These are phyloP conservation scores for Aeminium ludgeri DNA, from an alignment of 495 filamentous ascomycete genomes.

Conservation along the genomic window DNA sequence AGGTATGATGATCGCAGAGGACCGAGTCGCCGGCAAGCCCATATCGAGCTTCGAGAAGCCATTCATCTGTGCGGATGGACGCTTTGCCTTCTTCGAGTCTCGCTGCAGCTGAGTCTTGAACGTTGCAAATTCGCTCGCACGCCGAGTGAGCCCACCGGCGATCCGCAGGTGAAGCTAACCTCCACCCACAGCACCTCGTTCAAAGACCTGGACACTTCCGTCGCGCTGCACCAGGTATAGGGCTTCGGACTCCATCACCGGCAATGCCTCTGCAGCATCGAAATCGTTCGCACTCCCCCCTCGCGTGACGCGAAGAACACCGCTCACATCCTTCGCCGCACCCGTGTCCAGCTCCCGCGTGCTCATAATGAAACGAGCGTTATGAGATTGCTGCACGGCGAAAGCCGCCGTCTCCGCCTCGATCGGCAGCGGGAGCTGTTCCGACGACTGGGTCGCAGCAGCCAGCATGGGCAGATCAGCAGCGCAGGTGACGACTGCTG, in stretches of 20 bases:
- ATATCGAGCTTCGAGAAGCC: too few relatives aligned
- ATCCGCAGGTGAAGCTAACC: too few relatives aligned
- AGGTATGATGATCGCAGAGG: too few relatives aligned
- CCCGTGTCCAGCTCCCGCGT: slow-evolving; percentile 67
- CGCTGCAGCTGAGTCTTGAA: too few relatives aligned
- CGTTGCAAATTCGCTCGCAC: too few relatives aligned
- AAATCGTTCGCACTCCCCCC: slow-evolving; percentile 21
- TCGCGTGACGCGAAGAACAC: slow-evolving; percentile 60
- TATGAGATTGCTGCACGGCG: slow-evolving; percentile 43
- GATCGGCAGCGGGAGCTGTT: slow-evolving; percentile 28
- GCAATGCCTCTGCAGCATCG: slow-evolving; percentile 8
- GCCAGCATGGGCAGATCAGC: slow-evolving; percentile 41
- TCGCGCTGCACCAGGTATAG: slow-evolving; percentile 66
- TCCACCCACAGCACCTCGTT: too few relatives aligned
- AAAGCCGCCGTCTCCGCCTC: slow-evolving; percentile 30
- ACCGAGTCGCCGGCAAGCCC: too few relatives aligned
- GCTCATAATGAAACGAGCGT: slow-evolving; percentile 50
- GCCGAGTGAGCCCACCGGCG: too few relatives aligned
- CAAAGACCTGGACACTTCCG: slow-evolving; percentile 33
- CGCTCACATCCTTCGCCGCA: slow-evolving; percentile 75
- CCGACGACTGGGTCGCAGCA: slow-evolving; percentile 1
- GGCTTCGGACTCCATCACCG: slow-evolving; percentile 47
- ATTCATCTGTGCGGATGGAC: too few relatives aligned
- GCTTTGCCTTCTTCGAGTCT: too few relatives aligned
- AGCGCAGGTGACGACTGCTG: slow-evolving; percentile 48